Conservation (phyloP, 148 eudicot species). For the Heliamphora exappendiculata region DNA sequence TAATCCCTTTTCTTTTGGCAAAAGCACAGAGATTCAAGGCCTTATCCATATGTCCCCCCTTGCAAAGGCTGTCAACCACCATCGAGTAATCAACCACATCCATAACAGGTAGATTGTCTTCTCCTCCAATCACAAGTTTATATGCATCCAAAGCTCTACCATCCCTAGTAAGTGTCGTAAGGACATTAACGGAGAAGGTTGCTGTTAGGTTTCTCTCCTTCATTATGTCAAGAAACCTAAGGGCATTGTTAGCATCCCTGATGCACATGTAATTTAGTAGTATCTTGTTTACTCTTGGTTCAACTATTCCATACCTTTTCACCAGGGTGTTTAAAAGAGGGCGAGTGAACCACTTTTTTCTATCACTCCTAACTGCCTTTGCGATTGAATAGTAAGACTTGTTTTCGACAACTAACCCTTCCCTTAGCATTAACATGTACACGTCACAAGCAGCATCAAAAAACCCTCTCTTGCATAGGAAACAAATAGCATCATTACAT, state of each 20-base stretch:
- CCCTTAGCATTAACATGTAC: constrained; percentile 24
- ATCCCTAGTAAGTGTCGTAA: constrained; percentile 41
- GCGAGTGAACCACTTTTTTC: constrained; percentile 24
- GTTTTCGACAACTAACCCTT: constrained; percentile 24
- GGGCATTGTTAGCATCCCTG: constrained; percentile 48
- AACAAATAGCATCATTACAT: constrained; percentile 31
- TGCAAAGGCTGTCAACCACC: constrained; percentile 73
- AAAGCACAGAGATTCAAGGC: constrained; percentile 62
- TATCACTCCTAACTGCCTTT: constrained; percentile 35
- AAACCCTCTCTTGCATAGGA: constrained; percentile 31
- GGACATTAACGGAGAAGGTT: constrained; percentile 33
- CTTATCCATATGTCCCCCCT: constrained; percentile 59
- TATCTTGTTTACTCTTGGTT: constrained; percentile 35
- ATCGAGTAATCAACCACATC: constrained; percentile 63
- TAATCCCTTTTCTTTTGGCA: constrained; percentile 48
- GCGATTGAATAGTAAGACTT: constrained; percentile 34
- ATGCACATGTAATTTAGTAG: constrained; percentile 50
- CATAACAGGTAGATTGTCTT: constrained; percentile 34
- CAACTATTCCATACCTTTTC: constrained; percentile 47
- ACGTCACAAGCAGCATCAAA: constrained; percentile 21
- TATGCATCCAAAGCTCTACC: constrained; percentile 63
- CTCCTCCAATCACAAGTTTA: constrained; percentile 48
- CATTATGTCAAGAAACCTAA: constrained; percentile 39
- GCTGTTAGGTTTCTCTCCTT: constrained; percentile 26
- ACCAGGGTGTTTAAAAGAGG: constrained; percentile 45